Conservation (phyloP, 2,329 filamentous ascomycete species). For the Diaporthe helianthi region DNA sequence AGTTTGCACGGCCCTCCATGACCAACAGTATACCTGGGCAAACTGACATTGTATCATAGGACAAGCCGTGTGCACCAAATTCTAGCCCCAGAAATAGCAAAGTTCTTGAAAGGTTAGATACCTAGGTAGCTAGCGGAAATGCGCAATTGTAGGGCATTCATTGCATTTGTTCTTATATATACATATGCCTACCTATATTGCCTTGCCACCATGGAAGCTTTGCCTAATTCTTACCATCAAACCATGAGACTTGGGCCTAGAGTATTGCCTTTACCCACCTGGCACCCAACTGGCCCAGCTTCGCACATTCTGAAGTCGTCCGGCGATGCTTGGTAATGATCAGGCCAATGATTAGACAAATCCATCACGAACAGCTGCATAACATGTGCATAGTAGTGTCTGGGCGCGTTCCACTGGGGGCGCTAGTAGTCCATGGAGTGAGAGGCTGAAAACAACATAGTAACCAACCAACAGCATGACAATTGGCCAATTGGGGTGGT, state of each 20-base stretch:
- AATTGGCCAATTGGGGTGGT: no score
- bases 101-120: background rate
- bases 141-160: background rate
- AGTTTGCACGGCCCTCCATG: background rate
- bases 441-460: no score
- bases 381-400: background rate
- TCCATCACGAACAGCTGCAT: background rate
- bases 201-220: background rate
- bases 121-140: background rate
- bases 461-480: no score
- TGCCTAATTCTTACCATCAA: background rate
- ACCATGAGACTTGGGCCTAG: no score
- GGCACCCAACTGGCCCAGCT: no score
- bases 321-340: no score
- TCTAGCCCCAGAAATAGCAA: conserved; percentile 5
- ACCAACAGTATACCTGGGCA: background rate
- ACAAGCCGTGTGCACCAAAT: conserved; percentile 13
- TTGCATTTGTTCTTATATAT: no score
- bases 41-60: background rate
- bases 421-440: background rate
- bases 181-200: no score
- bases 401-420: background rate
- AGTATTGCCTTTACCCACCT: no score
- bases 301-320: no score
- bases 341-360: background rate